Percentiles rank a stretch among this genome's conserved stretches.
Conservation (phyloP, 805 yeast species). For the Lachancea sp. region DNA sequence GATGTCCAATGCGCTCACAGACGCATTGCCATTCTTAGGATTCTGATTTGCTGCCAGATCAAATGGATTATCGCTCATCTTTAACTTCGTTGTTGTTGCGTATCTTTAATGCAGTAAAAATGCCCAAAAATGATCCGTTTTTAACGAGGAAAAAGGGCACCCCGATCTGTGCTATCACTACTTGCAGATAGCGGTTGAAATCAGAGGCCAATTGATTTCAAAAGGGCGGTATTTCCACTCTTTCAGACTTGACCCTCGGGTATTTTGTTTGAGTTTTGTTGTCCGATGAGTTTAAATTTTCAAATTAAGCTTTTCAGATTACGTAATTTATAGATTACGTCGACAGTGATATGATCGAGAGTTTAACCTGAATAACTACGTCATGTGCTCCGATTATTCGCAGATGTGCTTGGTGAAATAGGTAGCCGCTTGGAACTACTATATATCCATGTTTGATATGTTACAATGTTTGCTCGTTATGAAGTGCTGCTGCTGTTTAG, state of each 20-base stretch:
- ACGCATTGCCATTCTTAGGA: slow-evolving; percentile 9
- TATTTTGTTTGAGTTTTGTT: neutral
- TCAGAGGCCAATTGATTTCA: neutral
- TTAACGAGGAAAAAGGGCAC: neutral
- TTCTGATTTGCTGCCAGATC: slow-evolving; percentile 15
- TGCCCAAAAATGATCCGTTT: neutral
- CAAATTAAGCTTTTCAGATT: neutral
- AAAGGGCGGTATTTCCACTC: neutral
- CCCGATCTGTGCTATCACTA: neutral
- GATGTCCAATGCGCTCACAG: slow-evolving; percentile 27
- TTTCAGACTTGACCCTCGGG: neutral
- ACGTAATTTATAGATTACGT: neutral
- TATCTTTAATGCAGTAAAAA: no score
- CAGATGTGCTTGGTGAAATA: neutral
- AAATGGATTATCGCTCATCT: slow-evolving; percentile 30
- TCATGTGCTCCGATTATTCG: neutral
- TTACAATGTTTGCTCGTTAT: neutral
- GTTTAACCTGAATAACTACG: neutral
- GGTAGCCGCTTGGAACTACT: neutral
- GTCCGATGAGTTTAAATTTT: neutral
- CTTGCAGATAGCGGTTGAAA: neutral
- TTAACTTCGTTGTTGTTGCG: neutral
- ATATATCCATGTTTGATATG: neutral
- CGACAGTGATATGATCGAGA: neutral
- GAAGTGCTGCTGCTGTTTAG: neutral